Percentiles rank a stretch among this genome's conserved stretches.
Evolutionary conservation across 805 yeast genomes (phyloP).

Genomic region (Pichia heedii): DNA sequence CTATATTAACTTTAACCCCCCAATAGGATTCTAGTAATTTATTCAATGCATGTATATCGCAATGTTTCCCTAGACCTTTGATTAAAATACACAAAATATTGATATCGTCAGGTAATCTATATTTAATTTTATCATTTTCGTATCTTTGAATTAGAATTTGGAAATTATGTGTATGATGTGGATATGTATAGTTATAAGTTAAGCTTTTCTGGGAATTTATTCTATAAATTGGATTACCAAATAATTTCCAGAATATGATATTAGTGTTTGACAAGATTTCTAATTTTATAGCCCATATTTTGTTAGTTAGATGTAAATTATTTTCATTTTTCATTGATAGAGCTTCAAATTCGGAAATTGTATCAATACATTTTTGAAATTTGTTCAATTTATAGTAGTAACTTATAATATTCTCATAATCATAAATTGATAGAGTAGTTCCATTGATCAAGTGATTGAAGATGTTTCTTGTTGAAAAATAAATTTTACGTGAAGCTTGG

Average conservation of each 20-base stretch:
- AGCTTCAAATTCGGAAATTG: constrained; percentile 15
- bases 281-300: constrained; percentile 20
- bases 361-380: constrained; percentile 15
- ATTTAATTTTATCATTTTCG: constrained; percentile 1
- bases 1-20: constrained; percentile 19
- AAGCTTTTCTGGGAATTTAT: not conserved
- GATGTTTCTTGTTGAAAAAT: constrained; percentile 1
- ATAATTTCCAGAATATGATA: constrained; percentile 20
- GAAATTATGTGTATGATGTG: constrained; percentile 6
- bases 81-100: not conserved
- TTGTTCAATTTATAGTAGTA: constrained; percentile 14
- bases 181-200: not conserved
- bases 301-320: constrained; percentile 14
- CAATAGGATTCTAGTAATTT: constrained; percentile 20
- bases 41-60: constrained; percentile 20
- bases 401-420: constrained; percentile 20
- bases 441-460: not conserved
- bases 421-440: constrained; percentile 6
- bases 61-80: constrained; percentile 18
- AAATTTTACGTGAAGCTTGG: not conserved
- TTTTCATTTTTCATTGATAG: constrained; percentile 2
- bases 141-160: constrained; percentile 3
- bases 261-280: constrained; percentile 18
- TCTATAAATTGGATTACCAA: constrained; percentile 9
- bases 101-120: not conserved